Base-by-base conservation (phyloP, 495 filamentous ascomycete genomes). In the Penicillium mononematosum region DNA sequence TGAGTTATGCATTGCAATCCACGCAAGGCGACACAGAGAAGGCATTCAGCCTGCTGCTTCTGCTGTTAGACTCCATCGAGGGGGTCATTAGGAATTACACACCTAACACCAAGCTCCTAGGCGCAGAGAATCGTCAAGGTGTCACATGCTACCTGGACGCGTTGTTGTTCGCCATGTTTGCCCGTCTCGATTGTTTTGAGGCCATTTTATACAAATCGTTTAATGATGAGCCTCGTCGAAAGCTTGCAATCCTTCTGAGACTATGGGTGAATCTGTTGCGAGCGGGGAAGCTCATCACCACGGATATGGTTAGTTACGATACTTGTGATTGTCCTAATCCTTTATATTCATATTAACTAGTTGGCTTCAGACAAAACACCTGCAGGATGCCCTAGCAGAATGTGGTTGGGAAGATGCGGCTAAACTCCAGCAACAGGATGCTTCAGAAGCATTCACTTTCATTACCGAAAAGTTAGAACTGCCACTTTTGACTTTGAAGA, bases 91-190 rank as follows among this genome's bases (percentile, higher is more conserved):
- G 83, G 56, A 82, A 80, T 6, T 92, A 91, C 67, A 80, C 89
- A 22, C 79, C 88, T 4, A 76, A 79, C 39, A 77, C 86, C 2
- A 85, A 83, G 58, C 83, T 97, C 70, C 75, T 91, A 2, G 94
- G 94, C 2, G 94, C 94, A 4, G 88, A 90, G 59, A 98, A 98
- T 66, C 78, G 93, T 44, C 80, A 86, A 17, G 84, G 81, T 19
- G 91, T 94, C 20, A 96, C 94, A 34, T 98, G 94, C 71, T 98
- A 91, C 62, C 76, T 96, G 1, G 94, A 97, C 66, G 80, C 92
- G 1, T 73, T 97, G n/a, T 83, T 98, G 2, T 97, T 96, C 65
- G 89, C 94, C 55, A 96, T 98, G 93, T 98, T 98, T 69, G 88
- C 90, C 10, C 84, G 89, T 52, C 75, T 96, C 25, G 86, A 87